Percentiles rank a stretch among this genome's conserved stretches.
These are phyloP conservation scores for Umbelopsis ramanniana DNA, from an alignment of 192 early-diverging fungal species.

Conservation along the genomic window DNA sequence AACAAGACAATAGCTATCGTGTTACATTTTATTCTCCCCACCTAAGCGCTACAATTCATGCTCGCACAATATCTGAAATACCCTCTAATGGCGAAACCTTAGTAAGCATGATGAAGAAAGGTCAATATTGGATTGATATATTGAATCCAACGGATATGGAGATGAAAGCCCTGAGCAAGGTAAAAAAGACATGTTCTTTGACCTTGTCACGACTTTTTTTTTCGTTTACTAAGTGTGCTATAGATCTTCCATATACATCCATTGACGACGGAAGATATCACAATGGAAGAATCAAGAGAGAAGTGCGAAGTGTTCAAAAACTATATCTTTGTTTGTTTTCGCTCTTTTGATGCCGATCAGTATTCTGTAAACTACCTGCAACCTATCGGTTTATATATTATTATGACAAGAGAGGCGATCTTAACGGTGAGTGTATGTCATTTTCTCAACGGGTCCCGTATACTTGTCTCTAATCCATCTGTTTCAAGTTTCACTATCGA, in stretches of 20 bases:
- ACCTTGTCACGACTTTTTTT: background rate
- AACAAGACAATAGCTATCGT: slow-evolving; percentile 28
- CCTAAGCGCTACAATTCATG: slow-evolving; percentile 36
- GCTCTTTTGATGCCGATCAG: slow-evolving; percentile 72
- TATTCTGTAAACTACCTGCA: slow-evolving; percentile 65
- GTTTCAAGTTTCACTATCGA: slow-evolving; percentile 79
- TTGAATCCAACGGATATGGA: slow-evolving; percentile 54
- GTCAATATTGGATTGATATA: slow-evolving; percentile 68
- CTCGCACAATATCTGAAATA: slow-evolving; percentile 33
- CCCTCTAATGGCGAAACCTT: slow-evolving; percentile 27
- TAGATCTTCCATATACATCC: slow-evolving; percentile 77
- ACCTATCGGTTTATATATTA: slow-evolving; percentile 67
- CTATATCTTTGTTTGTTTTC: slow-evolving; percentile 93
- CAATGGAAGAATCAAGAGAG: slow-evolving; percentile 86
- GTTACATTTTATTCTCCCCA: slow-evolving; percentile 34
- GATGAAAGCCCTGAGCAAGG: slow-evolving; percentile 55
- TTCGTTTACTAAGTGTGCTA: background rate
- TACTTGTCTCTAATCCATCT: background rate
- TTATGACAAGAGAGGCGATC: slow-evolving; percentile 72
- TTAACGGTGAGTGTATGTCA: slow-evolving; percentile 53
- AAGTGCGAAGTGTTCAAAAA: slow-evolving; percentile 88
- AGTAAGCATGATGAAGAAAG: slow-evolving; percentile 36
- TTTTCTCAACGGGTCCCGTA: background rate
- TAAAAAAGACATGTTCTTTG: slow-evolving; percentile 14
- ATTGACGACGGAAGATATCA: slow-evolving; percentile 87